A percentile compares a stretch with the other conserved stretches of the same genome.
phyloP scores from a whole-genome alignment of 2,329 filamentous ascomycete genomes.

The Pseudogymnoascus sp. region DNA sequence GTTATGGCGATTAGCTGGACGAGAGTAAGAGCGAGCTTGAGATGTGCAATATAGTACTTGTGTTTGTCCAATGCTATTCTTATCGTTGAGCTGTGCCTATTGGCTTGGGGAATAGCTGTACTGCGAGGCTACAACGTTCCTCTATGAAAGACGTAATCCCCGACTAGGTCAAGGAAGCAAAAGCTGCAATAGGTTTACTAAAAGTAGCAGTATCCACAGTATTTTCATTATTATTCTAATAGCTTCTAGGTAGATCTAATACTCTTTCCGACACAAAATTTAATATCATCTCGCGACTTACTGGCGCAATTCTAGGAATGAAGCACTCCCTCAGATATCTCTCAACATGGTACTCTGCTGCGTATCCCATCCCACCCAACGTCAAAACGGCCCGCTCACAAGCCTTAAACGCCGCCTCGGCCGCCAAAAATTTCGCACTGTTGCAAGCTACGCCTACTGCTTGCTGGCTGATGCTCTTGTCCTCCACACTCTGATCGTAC shows the following conservation, averaged over 20 bases:
- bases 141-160: background rate
- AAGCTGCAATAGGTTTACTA: background rate
- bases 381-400: slow-evolving; percentile 54
- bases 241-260: slow-evolving; percentile 59
- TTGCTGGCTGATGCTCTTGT: slow-evolving; percentile 44
- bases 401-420: slow-evolving; percentile 54
- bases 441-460: slow-evolving; percentile 58
- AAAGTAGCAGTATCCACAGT: background rate
- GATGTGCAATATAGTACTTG: no score
- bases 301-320: slow-evolving; percentile 56
- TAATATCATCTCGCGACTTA: slow-evolving; percentile 67
- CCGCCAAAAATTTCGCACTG: slow-evolving; percentile 63
- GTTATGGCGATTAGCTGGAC: no score
- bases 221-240: slow-evolving; percentile 34
- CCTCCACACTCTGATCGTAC: slow-evolving; percentile 48
- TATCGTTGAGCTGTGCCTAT: background rate
- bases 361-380: slow-evolving; percentile 59
- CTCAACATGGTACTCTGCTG: slow-evolving; percentile 57
- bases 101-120: background rate
- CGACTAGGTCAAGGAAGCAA: background rate
- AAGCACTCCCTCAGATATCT: slow-evolving; percentile 57
- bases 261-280: slow-evolving; percentile 66
- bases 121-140: background rate
- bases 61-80: no score
- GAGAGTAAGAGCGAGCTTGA: no score